Percentiles rank a stretch among this genome's conserved stretches.
Conservation (phyloP, 73 alveolate genomes). For the Stentor coeruleus region DNA sequence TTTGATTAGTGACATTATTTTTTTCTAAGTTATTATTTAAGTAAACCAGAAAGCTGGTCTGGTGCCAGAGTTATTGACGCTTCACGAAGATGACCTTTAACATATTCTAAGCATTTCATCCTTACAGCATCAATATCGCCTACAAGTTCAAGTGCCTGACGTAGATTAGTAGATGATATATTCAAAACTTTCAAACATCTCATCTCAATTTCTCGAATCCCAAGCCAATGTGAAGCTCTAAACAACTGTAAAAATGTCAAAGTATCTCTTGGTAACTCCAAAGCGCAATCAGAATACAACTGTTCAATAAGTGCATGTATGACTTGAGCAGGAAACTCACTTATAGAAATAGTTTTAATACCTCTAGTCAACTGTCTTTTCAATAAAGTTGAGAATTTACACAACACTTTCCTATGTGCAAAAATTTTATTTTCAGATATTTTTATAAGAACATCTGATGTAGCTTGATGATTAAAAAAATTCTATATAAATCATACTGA, state of each 20-base stretch:
- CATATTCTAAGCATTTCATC: slow-evolving; percentile 9
- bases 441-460: slow-evolving; percentile 11
- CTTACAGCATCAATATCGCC: slow-evolving; percentile 18
- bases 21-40: background rate
- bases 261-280: background rate
- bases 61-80: slow-evolving; percentile 19
- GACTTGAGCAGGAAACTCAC: slow-evolving; percentile 15
- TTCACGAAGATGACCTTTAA: background rate
- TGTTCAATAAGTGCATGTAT: slow-evolving; percentile 4
- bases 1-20: background rate
- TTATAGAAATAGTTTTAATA: background rate
- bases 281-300: background rate
- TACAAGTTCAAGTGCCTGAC: background rate
- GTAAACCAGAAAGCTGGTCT: slow-evolving; percentile 18
- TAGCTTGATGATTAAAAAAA: slow-evolving; percentile 1
- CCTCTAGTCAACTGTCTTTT: slow-evolving; percentile 15
- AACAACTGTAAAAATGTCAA: slow-evolving; percentile 7
- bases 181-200: background rate
- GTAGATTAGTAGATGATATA: background rate
- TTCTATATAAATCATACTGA: slow-evolving; percentile 1
- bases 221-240: slow-evolving; percentile 22
- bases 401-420: slow-evolving; percentile 8
- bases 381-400: background rate
- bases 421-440: background rate
- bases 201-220: background rate